Conservation (phyloP, 176 grass and related monocot species). For the Areca catechu region DNA sequence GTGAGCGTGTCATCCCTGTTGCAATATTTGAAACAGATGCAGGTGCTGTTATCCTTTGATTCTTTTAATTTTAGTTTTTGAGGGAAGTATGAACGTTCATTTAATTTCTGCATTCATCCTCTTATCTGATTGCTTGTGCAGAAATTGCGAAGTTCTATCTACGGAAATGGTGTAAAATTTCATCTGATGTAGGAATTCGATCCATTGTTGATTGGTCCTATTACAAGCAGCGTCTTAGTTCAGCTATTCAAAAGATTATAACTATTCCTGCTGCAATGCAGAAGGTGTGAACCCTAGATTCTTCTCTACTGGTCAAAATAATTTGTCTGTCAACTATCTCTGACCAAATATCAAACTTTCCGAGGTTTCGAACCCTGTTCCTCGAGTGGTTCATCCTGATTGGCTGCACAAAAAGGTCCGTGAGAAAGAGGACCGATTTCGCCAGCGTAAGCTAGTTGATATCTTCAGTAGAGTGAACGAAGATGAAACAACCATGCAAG, state of each 20-base stretch:
- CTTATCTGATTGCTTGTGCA: slow-evolving; percentile 2
- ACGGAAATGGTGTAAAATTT: slow-evolving; percentile 94
- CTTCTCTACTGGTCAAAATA: slow-evolving; percentile 1
- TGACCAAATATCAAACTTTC: slow-evolving; percentile 16
- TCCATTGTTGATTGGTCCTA: slow-evolving; percentile 96
- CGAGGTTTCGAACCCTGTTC: slow-evolving; percentile 94
- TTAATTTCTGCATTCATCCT: too few relatives aligned
- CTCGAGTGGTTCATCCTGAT: slow-evolving; percentile 92
- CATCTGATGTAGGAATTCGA: slow-evolving; percentile 62
- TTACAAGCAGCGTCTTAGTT: slow-evolving; percentile 83
- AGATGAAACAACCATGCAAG: slow-evolving; percentile 29
- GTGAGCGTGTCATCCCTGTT: slow-evolving; percentile 88
- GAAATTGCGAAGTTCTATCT: slow-evolving; percentile 71
- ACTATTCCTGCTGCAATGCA: slow-evolving; percentile 98
- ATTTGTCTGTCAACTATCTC: not conserved
- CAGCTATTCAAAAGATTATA: slow-evolving; percentile 96
- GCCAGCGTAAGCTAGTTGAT: slow-evolving; percentile 81
- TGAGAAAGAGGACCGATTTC: slow-evolving; percentile 91
- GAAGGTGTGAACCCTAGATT: slow-evolving; percentile 40
- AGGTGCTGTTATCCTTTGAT: slow-evolving; percentile 34
- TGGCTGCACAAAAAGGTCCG: slow-evolving; percentile 95
- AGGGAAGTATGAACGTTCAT: too few relatives aligned
- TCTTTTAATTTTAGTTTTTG: slow-evolving; percentile 12
- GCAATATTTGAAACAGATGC: slow-evolving; percentile 93
- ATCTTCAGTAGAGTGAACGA: slow-evolving; percentile 59